These are phyloP conservation scores for Colletotrichum kahawae DNA, from an alignment of 2,329 filamentous ascomycete genomes.

Conservation along the genomic window DNA sequence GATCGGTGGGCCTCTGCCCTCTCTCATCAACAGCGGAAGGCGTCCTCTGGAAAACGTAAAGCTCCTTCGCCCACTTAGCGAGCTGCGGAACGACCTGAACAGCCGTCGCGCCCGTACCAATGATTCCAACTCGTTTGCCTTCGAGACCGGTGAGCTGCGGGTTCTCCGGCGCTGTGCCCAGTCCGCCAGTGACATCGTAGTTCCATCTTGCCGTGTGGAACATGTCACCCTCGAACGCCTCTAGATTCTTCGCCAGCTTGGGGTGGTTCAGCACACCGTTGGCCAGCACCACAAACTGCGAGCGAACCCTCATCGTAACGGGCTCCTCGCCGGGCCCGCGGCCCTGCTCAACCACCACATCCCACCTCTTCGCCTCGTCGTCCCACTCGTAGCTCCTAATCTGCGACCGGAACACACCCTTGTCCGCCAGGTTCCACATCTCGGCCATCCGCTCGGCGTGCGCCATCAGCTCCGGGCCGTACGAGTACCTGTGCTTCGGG, in stretches of 20 bases:
- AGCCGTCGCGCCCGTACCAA: slow-evolving; percentile 56
- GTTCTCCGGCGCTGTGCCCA: slow-evolving; percentile 31
- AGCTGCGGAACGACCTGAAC: slow-evolving; percentile 51
- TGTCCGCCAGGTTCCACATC: slow-evolving; percentile 42
- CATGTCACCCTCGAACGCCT: slow-evolving; percentile 44
- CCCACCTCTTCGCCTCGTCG: slow-evolving; percentile 34
- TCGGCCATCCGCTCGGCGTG: slow-evolving; percentile 47
- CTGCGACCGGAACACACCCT: slow-evolving; percentile 45
- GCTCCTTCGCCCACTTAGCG: slow-evolving; percentile 50
- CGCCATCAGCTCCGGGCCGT: slow-evolving; percentile 45
- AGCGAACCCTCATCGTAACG: slow-evolving; percentile 35
- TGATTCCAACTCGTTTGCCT: slow-evolving; percentile 50
- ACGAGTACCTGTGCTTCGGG: slow-evolving; percentile 54
- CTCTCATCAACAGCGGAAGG: slow-evolving; percentile 47
- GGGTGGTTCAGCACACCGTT: slow-evolving; percentile 44
- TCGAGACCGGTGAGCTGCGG: slow-evolving; percentile 48
- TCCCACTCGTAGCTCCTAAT: slow-evolving; percentile 51
- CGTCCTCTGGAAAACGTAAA: slow-evolving; percentile 64
- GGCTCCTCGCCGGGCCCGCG: slow-evolving; percentile 29
- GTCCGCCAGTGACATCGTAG: slow-evolving; percentile 46
- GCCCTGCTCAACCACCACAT: slow-evolving; percentile 25
- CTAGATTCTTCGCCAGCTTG: slow-evolving; percentile 47
- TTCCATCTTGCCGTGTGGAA: slow-evolving; percentile 55
- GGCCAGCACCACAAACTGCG: slow-evolving; percentile 44
- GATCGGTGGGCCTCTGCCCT: slow-evolving; percentile 44